Percentiles rank a stretch among this genome's conserved stretches.
phyloP scores from a whole-genome alignment of 2,329 filamentous ascomycete genomes.

The Myriosclerotinia curreyana region DNA sequence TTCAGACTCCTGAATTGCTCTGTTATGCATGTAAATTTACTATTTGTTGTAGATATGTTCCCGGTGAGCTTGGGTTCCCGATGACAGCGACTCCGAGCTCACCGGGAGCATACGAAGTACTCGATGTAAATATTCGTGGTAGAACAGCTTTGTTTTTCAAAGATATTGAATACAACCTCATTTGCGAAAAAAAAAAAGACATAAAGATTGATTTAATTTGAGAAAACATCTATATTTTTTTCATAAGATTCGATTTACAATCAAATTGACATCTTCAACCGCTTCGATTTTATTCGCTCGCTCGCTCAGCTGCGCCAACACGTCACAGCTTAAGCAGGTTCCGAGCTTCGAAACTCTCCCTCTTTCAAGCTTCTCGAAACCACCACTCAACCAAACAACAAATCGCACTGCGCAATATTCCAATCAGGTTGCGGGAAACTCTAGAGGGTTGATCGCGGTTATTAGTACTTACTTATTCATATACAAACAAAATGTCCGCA shows the following conservation, averaged over 20 bases:
- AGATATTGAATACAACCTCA: too few species aligned
- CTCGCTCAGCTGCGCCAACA: background rate
- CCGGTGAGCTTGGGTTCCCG: too few species aligned
- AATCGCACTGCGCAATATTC: background rate
- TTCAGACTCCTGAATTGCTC: background rate
- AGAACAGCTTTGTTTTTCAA: too few species aligned
- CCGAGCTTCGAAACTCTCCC: background rate
- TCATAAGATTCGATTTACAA: too few species aligned
- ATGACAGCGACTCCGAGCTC: background rate
- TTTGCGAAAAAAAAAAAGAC: too few species aligned
- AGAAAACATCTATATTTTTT: too few species aligned
- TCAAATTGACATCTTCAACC: too few species aligned
- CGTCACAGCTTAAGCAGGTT: conserved; percentile 10
- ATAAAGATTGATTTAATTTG: too few species aligned
- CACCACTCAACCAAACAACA: background rate
- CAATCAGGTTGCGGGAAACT: background rate
- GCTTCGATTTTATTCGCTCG: too few species aligned
- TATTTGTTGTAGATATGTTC: too few species aligned
- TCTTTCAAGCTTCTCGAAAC: background rate
- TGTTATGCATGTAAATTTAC: background rate
- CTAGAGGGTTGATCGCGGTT: too few species aligned
- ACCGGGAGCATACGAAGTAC: too few species aligned
- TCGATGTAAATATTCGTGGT: background rate
- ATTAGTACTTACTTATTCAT: background rate
- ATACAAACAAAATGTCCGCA: conserved; percentile 41